Evolutionary conservation across 768 basidiomycete genomes (phyloP).

Genomic region (Podaxis sp.): DNA sequence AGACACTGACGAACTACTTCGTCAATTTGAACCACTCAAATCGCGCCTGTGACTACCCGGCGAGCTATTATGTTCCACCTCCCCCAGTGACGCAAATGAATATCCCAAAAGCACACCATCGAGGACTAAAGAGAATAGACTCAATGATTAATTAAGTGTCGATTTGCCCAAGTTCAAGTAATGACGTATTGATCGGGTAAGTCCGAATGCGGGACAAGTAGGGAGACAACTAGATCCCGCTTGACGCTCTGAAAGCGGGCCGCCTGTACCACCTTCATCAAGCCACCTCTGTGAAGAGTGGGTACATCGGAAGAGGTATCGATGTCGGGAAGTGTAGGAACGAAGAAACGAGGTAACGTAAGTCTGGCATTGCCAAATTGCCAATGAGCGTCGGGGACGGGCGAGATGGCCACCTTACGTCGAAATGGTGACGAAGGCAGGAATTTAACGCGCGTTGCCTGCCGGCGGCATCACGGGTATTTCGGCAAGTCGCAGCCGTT

Average conservation of each 20-base stretch:
- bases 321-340: neutral
- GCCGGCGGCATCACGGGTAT: neutral
- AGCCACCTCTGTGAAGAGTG: neutral
- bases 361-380: no score
- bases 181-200: conserved; percentile 2
- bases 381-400: neutral
- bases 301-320: neutral
- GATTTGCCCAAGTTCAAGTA: neutral
- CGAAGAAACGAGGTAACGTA: neutral
- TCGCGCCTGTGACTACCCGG: neutral
- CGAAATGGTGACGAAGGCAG: neutral
- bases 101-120: neutral
- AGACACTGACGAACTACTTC: neutral
- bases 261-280: neutral
- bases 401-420: neutral
- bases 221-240: neutral
- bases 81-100: neutral
- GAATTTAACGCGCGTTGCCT: neutral
- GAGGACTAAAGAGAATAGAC: neutral
- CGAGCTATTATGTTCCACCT: neutral
- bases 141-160: neutral
- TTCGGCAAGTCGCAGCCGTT: neutral
- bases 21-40: neutral
- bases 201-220: neutral
- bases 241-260: neutral